Evolutionary conservation across 495 filamentous ascomycete genomes (phyloP).

Genomic region (Xylona heveae): DNA sequence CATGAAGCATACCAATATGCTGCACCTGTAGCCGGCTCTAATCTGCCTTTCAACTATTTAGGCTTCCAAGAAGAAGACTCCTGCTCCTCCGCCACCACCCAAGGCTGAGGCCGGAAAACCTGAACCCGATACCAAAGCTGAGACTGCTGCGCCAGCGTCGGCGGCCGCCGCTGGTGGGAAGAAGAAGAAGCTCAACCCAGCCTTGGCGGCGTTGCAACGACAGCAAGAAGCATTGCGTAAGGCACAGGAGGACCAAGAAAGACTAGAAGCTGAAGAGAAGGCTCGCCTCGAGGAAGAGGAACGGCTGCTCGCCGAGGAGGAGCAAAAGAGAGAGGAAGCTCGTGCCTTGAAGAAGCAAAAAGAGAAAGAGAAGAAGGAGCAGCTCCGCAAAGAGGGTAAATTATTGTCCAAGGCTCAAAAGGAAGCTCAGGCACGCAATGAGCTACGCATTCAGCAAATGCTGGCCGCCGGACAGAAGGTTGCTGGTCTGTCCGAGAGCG

Average conservation of each 20-base stretch:
- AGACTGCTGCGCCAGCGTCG: conserved; percentile 8
- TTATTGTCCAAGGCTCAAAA: conserved; percentile 86
- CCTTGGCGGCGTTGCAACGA: conserved; percentile 64
- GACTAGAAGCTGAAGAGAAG: conserved; percentile 47
- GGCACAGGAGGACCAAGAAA: conserved; percentile 56
- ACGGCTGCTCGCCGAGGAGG: conserved; percentile 49
- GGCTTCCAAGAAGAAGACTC: conserved; percentile 50
- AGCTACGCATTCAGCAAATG: conserved; percentile 87
- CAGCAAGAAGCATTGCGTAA: conserved; percentile 69
- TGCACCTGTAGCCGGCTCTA: too few species aligned
- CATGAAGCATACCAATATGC: too few species aligned
- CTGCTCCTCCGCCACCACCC: conserved; percentile 16
- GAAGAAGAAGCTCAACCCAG: conserved; percentile 78
- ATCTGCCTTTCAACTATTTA: conserved; percentile 11
- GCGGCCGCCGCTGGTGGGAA: conserved; percentile 34
- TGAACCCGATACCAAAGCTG: conserved; percentile 24
- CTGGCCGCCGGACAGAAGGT: conserved; percentile 58
- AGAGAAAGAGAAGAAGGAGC: conserved; percentile 88
- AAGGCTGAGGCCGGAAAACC: conserved; percentile 13
- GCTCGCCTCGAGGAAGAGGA: conserved; percentile 49
- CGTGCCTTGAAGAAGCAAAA: conserved; percentile 75
- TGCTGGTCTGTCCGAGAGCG: conserved; percentile 40
- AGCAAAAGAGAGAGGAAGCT: conserved; percentile 47
- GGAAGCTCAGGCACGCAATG: conserved; percentile 62
- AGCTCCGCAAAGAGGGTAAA: conserved; percentile 88